Evolutionary conservation across 306 rosid genomes (phyloP).

Genomic region (Chamaecrista fasciculata): DNA sequence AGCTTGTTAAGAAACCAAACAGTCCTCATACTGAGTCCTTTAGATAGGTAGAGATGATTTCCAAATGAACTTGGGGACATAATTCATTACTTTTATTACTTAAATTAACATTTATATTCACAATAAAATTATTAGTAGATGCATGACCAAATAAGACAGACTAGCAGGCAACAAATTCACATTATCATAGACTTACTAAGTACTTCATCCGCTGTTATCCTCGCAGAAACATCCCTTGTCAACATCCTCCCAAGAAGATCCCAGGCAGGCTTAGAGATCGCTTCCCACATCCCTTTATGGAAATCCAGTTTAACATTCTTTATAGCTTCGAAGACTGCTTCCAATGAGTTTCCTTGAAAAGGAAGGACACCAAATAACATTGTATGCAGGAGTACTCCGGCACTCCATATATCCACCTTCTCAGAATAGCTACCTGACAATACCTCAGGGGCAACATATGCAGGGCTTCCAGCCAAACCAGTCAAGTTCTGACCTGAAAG

Average conservation of each 20-base stretch:
- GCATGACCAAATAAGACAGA: constrained; percentile 9
- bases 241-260: constrained; percentile 95
- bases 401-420: constrained; percentile 99
- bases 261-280: constrained; percentile 80
- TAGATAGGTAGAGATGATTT: constrained; percentile 1
- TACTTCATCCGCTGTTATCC: constrained; percentile 97
- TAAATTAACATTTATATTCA: too few relatives aligned
- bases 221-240: constrained; percentile 75
- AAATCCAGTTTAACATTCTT: constrained; percentile 74
- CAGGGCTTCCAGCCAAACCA: constrained; percentile 99
- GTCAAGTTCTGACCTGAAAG: constrained; percentile 83
- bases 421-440: constrained; percentile 71
- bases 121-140: not conserved
- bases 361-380: constrained; percentile 86
- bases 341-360: constrained; percentile 83
- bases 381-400: constrained; percentile 92
- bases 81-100: not conserved
- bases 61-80: not conserved
- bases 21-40: not conserved
- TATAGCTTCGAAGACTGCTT: constrained; percentile 89
- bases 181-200: constrained; percentile 62
- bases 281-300: constrained; percentile 75
- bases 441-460: constrained; percentile 99
- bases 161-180: constrained; percentile 9
- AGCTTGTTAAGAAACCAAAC: not conserved